A percentile compares a stretch with the other conserved stretches of the same genome.
Evolutionary conservation across 345 rosid species (phyloP).

Genomic region (Lumnitzera littorea): DNA sequence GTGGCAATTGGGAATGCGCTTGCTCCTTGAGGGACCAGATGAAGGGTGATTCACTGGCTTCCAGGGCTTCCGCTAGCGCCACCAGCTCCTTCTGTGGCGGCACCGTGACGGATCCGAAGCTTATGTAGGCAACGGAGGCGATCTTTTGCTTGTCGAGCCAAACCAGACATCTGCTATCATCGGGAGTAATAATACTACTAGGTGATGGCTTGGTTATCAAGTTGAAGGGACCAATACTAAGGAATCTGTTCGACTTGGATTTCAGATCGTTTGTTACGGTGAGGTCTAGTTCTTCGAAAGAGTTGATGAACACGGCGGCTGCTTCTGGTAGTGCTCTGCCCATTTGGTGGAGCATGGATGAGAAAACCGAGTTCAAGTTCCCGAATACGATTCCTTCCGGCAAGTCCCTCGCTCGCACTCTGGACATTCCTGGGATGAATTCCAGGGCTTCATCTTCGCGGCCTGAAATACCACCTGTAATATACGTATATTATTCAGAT

Average conservation of each 20-base stretch:
- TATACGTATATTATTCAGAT: not conserved
- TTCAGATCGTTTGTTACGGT: constrained; percentile 20
- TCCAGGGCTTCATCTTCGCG: constrained; percentile 20
- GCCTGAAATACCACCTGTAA: constrained; percentile 8
- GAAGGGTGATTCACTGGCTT: constrained; percentile 18
- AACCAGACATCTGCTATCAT: constrained; percentile 14
- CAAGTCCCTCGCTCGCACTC: constrained; percentile 20
- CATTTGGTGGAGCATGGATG: constrained; percentile 30
- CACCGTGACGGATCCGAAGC: constrained; percentile 29
- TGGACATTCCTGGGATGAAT: constrained; percentile 31
- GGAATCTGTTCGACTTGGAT: constrained; percentile 22
- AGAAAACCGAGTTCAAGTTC: constrained; percentile 24
- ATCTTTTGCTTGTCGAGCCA: constrained; percentile 28
- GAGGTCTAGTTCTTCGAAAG: constrained; percentile 35
- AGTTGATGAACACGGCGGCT: constrained; percentile 29
- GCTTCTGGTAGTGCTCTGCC: constrained; percentile 23
- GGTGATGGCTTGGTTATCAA: constrained; percentile 5
- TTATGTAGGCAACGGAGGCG: constrained; percentile 29
- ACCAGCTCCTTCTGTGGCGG: constrained; percentile 27
- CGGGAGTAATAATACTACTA: not conserved
- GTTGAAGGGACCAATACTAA: constrained; percentile 31
- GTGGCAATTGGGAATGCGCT: constrained; percentile 18
- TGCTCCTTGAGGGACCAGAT: constrained; percentile 33
- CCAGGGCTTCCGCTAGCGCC: constrained; percentile 31
- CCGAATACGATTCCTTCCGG: constrained; percentile 35